A percentile compares a stretch with the other conserved stretches of the same genome.
These are phyloP conservation scores for Ganoderma leucocontextum DNA, from an alignment of 1,284 basidiomycete genomes.

Conservation along the genomic window DNA sequence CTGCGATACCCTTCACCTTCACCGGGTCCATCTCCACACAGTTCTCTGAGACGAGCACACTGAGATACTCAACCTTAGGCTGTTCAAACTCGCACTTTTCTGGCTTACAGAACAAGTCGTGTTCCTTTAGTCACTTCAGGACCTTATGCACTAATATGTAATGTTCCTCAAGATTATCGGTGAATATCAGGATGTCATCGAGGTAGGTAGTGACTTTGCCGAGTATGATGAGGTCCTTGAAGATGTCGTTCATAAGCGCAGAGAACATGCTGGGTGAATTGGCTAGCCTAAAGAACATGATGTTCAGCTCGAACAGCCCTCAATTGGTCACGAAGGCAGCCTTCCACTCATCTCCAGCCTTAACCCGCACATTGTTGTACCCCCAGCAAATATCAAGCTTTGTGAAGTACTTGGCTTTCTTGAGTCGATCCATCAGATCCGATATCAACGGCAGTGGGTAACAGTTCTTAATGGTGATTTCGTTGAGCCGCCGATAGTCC, in stretches of 20 bases:
- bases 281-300: conserved; percentile 18
- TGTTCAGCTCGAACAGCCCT: conserved; percentile 12
- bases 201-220: too few species aligned
- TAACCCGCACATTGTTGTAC: conserved; percentile 20
- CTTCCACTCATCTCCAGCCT: conserved; percentile 18
- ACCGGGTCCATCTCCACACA: conserved; percentile 45
- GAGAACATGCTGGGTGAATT: conserved; percentile 13
- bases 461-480: conserved; percentile 37
- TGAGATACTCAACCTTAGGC: conserved; percentile 27
- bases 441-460: conserved; percentile 16
- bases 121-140: conserved; percentile 38
- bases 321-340: conserved; percentile 12
- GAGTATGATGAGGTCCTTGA: too few species aligned
- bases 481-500: conserved; percentile 41
- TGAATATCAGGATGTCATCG: too few species aligned
- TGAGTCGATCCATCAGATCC: conserved; percentile 11
- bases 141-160: conserved; percentile 33
- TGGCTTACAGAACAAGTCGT: conserved; percentile 30
- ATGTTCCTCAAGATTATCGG: too few species aligned
- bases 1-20: conserved; percentile 46
- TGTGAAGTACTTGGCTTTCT: conserved; percentile 14
- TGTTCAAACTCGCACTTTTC: conserved; percentile 45
- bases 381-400: conserved; percentile 13
- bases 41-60: conserved; percentile 14
- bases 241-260: conserved; percentile 11